Base-by-base conservation (phyloP, 2,329 filamentous ascomycete genomes). In the Fusarium subtropicale region DNA sequence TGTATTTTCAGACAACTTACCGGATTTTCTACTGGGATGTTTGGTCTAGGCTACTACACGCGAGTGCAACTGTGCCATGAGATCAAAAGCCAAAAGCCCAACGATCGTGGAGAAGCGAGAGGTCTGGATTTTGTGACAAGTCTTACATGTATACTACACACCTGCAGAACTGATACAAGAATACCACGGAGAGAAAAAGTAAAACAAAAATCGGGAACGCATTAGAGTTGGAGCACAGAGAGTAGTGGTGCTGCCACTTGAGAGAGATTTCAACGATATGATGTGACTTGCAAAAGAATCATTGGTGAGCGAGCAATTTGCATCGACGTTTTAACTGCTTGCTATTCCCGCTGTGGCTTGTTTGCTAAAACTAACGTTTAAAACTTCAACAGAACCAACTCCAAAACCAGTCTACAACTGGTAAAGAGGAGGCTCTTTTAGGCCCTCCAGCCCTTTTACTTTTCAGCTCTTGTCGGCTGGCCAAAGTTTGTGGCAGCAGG, bases 401-500 rank as follows among this genome's bases (percentile, higher is more conserved):
- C 48, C 26, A 12, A 22, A 28, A 16, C 22, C 36, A 20, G n/a
- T 26, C 26, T 16, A 42, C 28, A 46, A 20, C 7, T 33, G 20
- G 22, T 13, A 20, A 15, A 12, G 33, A 34, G 11, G 36, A 38
- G 36, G n/a, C n/a, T 39, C 36, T 39, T 39, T 39, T 13, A 12
- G 12, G 36, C 36, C 36, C 11, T 38, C 12, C 13, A 15, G 34
- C 36, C 36, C 36, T 22, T 39, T 39, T 20, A 39, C 36, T 20
- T 22, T 39, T 39, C 36, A 39, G 36, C 55, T 65, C 54, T 65
- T 28, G 46, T 33, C 36, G 12, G 10, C 31, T 45, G 42, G 42
- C 30, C 31, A 36, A 66, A 55, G 47, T 44, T 66, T 66, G 62
- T 66, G 62, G 42, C 61, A 65, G 61, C 62, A 65, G 41, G 61